Evolutionary conservation across 345 rosid genomes (phyloP).

Genomic region (Euphorbia lathyris): DNA sequence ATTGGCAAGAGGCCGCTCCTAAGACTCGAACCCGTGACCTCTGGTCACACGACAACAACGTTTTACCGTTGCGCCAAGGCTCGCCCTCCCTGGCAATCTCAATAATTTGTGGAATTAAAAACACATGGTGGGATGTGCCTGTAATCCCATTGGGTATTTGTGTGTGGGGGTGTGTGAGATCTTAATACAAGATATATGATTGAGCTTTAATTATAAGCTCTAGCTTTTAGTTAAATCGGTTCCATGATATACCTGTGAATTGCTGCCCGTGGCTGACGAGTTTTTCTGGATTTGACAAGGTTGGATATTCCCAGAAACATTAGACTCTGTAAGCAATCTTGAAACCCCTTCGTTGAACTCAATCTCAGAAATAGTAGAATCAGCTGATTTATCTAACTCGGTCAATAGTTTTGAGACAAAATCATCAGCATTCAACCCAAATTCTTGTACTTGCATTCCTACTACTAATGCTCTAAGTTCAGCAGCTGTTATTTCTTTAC

Average conservation of each 20-base stretch:
- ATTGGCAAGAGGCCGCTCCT: too few species aligned
- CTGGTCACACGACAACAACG: too few species aligned
- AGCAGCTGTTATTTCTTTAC: conserved; percentile 22
- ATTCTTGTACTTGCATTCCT: conserved; percentile 38
- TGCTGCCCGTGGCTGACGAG: not conserved
- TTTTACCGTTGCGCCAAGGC: too few species aligned
- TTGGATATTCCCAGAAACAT: not conserved
- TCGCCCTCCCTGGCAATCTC: too few species aligned
- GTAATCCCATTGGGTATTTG: too few species aligned
- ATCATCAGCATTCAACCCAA: conserved; percentile 24
- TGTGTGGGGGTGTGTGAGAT: too few species aligned
- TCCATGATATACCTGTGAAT: conserved; percentile 31
- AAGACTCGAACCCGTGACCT: too few species aligned
- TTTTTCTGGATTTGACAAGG: not conserved
- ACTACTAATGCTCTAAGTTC: conserved; percentile 41
- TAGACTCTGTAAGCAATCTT: conserved; percentile 31
- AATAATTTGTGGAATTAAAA: too few species aligned
- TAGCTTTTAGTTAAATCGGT: too few species aligned
- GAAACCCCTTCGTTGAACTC: conserved; percentile 38
- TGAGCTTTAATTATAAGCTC: too few species aligned
- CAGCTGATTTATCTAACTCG: conserved; percentile 33
- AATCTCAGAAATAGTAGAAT: conserved; percentile 23
- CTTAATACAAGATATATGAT: too few species aligned
- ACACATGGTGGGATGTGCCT: too few species aligned
- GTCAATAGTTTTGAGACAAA: conserved; percentile 26